A percentile compares a stretch with the other conserved stretches of the same genome.
Evolutionary conservation across 129 eudicot species (phyloP).

Genomic region (Gnaphalium uliginosum): DNA sequence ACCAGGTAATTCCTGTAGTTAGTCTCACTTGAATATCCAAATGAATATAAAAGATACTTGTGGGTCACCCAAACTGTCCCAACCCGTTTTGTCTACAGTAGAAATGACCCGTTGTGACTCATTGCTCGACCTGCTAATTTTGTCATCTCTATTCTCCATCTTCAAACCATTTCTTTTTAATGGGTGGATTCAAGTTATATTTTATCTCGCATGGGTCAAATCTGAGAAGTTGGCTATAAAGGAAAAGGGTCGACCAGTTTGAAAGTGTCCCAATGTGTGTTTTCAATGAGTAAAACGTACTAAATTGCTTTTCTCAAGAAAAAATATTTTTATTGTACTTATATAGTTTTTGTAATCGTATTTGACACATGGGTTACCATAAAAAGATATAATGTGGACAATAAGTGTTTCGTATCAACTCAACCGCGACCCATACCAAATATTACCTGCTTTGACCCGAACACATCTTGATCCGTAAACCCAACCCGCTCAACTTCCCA

Average conservation of each 20-base stretch:
- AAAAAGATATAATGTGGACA: neutral
- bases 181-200: neutral
- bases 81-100: neutral
- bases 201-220: neutral
- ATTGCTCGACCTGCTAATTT: neutral
- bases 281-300: neutral
- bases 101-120: neutral
- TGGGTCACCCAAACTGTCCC: neutral
- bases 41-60: neutral
- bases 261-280: neutral
- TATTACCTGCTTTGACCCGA: too few relatives aligned
- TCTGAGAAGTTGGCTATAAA: neutral
- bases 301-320: neutral
- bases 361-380: neutral
- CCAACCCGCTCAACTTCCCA: neutral
- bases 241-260: neutral
- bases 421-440: neutral
- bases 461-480: too few relatives aligned
- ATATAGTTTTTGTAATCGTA: neutral
- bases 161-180: neutral
- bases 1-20: constrained; percentile 36
- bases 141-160: neutral
- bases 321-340: neutral
- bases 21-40: neutral
- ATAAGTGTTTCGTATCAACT: neutral